These are phyloP conservation scores for Trametes punicea DNA, from an alignment of 768 basidiomycete species.

Conservation along the genomic window DNA sequence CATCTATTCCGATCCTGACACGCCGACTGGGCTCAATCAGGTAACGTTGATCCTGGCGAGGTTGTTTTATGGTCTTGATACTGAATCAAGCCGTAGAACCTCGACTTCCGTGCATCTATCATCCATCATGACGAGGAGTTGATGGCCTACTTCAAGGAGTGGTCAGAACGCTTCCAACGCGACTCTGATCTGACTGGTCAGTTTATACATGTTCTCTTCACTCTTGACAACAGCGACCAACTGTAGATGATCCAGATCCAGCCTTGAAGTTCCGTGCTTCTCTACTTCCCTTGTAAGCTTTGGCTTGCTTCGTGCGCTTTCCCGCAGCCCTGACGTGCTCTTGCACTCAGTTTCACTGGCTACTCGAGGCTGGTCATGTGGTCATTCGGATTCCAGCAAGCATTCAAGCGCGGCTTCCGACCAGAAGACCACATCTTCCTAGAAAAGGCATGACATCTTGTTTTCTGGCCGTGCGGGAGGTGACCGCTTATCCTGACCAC, in stretches of 20 bases:
- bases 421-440: slow-evolving; percentile 63
- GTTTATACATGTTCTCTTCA: neutral
- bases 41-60: slow-evolving; percentile 31
- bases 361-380: slow-evolving; percentile 84
- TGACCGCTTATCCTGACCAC: too few relatives aligned
- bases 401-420: slow-evolving; percentile 67
- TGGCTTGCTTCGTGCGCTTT: neutral
- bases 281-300: slow-evolving; percentile 68
- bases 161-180: slow-evolving; percentile 54
- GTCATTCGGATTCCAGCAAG: slow-evolving; percentile 84
- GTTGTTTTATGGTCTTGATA: neutral
- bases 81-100: slow-evolving; percentile 37
- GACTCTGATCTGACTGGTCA: slow-evolving; percentile 59
- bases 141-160: slow-evolving; percentile 60
- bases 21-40: slow-evolving; percentile 69
- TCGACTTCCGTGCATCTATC: slow-evolving; percentile 68
- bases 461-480: neutral
- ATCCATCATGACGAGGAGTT: slow-evolving; percentile 56
- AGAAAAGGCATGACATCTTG: slow-evolving; percentile 46
- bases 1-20: slow-evolving; percentile 67
- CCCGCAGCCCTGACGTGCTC: neutral
- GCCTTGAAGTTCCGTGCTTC: slow-evolving; percentile 59
- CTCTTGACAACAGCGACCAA: neutral
- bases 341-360: slow-evolving; percentile 52
- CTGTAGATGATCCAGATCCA: slow-evolving; percentile 40